Evolutionary conservation across 805 yeast species (phyloP).

Genomic region (Kodamaea hsintzibuensis): DNA sequence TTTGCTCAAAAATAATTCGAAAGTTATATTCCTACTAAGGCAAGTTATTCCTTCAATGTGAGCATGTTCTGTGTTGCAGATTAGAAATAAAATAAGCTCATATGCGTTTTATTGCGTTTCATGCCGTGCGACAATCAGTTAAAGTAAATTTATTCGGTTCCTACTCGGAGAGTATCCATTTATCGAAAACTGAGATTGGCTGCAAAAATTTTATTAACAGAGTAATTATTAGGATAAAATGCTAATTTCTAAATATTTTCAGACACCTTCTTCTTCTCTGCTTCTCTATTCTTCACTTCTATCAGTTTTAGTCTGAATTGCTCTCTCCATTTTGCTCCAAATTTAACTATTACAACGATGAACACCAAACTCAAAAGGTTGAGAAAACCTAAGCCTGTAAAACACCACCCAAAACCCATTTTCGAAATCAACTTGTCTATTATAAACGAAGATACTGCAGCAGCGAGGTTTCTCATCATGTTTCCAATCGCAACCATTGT

Average conservation of each 20-base stretch:
- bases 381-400: constrained; percentile 48
- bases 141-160: neutral
- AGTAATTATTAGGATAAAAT: neutral
- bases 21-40: no score
- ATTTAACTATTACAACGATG: constrained; percentile 19
- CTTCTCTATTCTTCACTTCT: neutral
- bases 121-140: neutral
- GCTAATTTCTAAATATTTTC: neutral
- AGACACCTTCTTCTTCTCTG: neutral
- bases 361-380: constrained; percentile 18
- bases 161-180: neutral
- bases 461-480: constrained; percentile 52
- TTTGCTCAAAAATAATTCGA: no score
- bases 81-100: no score
- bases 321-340: constrained; percentile 28
- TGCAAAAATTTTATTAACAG: neutral
- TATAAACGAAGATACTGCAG: constrained; percentile 52
- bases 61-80: no score
- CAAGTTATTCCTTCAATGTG: no score
- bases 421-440: constrained; percentile 32
- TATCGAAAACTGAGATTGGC: neutral
- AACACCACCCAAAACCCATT: constrained; percentile 56
- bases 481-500: constrained; percentile 56
- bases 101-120: neutral
- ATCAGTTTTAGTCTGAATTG: neutral